A percentile compares a stretch with the other conserved stretches of the same genome.
Evolutionary conservation across 768 basidiomycete genomes (phyloP).

Genomic region (Tubosaeta sp.): DNA sequence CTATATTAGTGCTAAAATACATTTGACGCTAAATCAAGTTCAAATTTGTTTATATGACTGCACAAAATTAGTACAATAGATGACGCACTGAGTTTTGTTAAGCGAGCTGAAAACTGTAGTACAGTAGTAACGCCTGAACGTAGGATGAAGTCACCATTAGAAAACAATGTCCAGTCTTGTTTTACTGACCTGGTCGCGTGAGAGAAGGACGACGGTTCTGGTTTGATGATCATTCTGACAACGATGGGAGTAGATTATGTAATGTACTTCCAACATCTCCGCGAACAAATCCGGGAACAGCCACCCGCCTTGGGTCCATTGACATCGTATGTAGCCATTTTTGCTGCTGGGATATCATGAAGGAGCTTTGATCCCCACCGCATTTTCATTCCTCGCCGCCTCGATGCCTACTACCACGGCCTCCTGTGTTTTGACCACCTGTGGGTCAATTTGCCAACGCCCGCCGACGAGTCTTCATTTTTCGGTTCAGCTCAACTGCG

Average conservation of each 20-base stretch:
- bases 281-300: not conserved
- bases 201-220: not conserved
- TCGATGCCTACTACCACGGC: not conserved
- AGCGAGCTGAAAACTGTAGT: not conserved
- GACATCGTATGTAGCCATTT: not conserved
- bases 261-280: not conserved
- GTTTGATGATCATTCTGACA: not conserved
- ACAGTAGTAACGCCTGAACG: not conserved
- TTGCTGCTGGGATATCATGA: not conserved
- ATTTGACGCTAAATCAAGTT: slow-evolving; percentile 1
- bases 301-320: not conserved
- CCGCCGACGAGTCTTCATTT: not conserved
- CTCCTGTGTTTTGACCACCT: not conserved
- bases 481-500: not conserved
- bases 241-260: slow-evolving; percentile 10
- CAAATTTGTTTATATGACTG: slow-evolving; percentile 10
- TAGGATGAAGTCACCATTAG: not conserved
- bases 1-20: slow-evolving; percentile 5
- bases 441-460: not conserved
- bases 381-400: not conserved
- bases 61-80: not conserved
- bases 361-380: not conserved
- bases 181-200: slow-evolving; percentile 2
- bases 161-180: slow-evolving; percentile 1
- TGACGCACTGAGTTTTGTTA: not conserved